Evolutionary conservation across 768 basidiomycete genomes (phyloP).

Genomic region (Leccinum ochraceum): DNA sequence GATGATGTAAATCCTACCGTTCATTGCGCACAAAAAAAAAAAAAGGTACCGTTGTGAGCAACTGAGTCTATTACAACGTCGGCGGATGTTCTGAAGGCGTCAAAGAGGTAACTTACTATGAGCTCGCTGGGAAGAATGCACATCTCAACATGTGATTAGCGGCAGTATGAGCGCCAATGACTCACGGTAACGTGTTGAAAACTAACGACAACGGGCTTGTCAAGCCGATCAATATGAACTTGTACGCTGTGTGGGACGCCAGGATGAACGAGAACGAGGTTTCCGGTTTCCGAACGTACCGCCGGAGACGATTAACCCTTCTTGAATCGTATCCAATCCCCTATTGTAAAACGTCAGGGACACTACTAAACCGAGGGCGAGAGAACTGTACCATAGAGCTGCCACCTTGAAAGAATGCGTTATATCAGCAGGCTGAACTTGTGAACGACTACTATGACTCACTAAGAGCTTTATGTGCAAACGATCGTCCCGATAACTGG

Average conservation of each 20-base stretch:
- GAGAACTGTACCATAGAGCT: constrained; percentile 6
- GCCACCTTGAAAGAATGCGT: constrained; percentile 5
- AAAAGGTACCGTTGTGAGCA: constrained; percentile 3
- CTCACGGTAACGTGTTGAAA: constrained; percentile 2
- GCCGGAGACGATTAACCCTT: constrained; percentile 9
- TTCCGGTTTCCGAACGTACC: constrained; percentile 1
- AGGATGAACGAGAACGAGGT: not conserved
- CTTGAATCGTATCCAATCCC: constrained; percentile 13
- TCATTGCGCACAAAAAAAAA: not conserved
- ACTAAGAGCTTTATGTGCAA: constrained; percentile 10
- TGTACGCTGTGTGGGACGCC: constrained; percentile 7
- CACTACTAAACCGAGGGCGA: not conserved
- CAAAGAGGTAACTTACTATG: constrained; percentile 2
- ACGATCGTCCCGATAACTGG: constrained; percentile 11
- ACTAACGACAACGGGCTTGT: not conserved
- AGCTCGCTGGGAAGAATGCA: constrained; percentile 3
- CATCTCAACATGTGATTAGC: not conserved
- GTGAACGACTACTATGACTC: constrained; percentile 1
- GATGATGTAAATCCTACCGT: not conserved
- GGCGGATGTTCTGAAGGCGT: not conserved
- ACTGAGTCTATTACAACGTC: constrained; percentile 8
- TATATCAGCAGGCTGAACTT: not conserved
- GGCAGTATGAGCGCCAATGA: not conserved
- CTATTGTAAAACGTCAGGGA: constrained; percentile 3
- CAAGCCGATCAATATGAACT: constrained; percentile 5